A percentile compares a stretch with the other conserved stretches of the same genome.
phyloP scores from a whole-genome alignment of 2,329 filamentous ascomycete species.

The Raffaelea ambrosiae region DNA sequence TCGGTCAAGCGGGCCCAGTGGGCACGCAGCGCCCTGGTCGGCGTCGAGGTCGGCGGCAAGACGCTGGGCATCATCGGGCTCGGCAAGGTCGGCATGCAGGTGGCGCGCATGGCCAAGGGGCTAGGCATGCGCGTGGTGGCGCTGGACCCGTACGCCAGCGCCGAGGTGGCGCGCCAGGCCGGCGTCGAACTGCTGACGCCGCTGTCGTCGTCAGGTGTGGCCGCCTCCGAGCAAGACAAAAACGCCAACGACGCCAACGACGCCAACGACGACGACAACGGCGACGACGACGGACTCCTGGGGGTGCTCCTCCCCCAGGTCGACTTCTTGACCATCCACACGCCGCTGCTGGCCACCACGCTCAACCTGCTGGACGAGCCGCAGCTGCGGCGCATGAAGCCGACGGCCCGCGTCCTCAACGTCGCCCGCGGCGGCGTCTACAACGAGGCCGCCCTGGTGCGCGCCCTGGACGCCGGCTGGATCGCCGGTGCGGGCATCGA shows the following conservation, averaged over 20 bases:
- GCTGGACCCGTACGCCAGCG: constrained; percentile 69
- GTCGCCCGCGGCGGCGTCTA: constrained; percentile 75
- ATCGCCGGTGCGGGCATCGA: constrained; percentile 73
- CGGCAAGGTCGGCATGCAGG: constrained; percentile 76
- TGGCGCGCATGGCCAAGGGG: constrained; percentile 70
- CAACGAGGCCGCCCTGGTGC: constrained; percentile 64
- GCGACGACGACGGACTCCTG: constrained; percentile 24
- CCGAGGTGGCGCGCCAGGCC: constrained; percentile 59
- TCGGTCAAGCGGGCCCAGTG: constrained; percentile 63
- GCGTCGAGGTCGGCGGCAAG: constrained; percentile 71
- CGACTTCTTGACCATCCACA: constrained; percentile 76
- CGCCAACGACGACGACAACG: constrained; percentile 16
- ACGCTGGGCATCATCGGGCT: constrained; percentile 68
- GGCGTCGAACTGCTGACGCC: constrained; percentile 51
- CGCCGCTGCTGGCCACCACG: constrained; percentile 69
- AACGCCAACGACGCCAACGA: not conserved
- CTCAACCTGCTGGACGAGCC: constrained; percentile 61
- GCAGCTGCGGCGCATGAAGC: constrained; percentile 65
- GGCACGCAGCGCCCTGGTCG: constrained; percentile 67
- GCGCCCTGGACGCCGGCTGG: constrained; percentile 59
- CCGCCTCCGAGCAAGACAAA: too few relatives aligned
- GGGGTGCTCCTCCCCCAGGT: constrained; percentile 54
- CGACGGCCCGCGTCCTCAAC: constrained; percentile 65
- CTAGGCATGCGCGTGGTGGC: constrained; percentile 69
- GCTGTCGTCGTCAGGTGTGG: too few relatives aligned